Evolutionary conservation across 1,284 basidiomycete species (phyloP), one percentile per base, ranked within the genome.

Genomic region (Trichosporon sp.): DNA sequence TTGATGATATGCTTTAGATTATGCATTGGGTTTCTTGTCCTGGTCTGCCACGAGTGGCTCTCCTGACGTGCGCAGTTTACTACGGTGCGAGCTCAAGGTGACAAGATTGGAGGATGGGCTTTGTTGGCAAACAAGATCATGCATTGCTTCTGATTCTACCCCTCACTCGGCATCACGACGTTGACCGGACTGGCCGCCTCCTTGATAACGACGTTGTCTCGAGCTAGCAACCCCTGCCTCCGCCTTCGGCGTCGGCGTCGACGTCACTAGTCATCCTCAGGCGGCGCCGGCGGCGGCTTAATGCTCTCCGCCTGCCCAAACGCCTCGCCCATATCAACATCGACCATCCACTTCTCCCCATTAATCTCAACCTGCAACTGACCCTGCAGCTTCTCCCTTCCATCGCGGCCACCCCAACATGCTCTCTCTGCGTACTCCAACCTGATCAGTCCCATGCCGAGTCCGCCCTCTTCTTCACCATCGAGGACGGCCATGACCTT

Each of bases 361-460:
- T 61, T 67, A 1, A 76, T 59, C 33, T 68, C 44, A 1, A 70
- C 70, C n/a, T 66, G 73, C 25, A 78, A 57, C 58, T 63, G 64
- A n/a, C n/a, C n/a, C n/a, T n/a, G n/a, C n/a, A n/a, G n/a, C n/a
- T n/a, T n/a, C n/a, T n/a, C n/a, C n/a, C n/a, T n/a, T 1, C 70
- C 70, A 4, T 27, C 36, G 0, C 59, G 65, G 5, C 71, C 64
- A 14, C 63, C 60, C 70, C 76, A 78, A 66, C 74, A 77, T 13
- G 71, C 67, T 32, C 74, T 68, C 52, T 78, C 77, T 0, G 74
- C 76, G 62, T 78, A 74, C 64, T 81, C 80, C 14, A 81, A 63
- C 14, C 80, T 64, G 6, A 81, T 66, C 23, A 81, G 69, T 0
- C 71, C 80, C 11, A 81, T 65, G 2, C 80, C 80, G 13, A 77